Evolutionary conservation across 2,329 filamentous ascomycete genomes (phyloP), one percentile per base, ranked within the genome.

Genomic region (Penicillium rolfsii): DNA sequence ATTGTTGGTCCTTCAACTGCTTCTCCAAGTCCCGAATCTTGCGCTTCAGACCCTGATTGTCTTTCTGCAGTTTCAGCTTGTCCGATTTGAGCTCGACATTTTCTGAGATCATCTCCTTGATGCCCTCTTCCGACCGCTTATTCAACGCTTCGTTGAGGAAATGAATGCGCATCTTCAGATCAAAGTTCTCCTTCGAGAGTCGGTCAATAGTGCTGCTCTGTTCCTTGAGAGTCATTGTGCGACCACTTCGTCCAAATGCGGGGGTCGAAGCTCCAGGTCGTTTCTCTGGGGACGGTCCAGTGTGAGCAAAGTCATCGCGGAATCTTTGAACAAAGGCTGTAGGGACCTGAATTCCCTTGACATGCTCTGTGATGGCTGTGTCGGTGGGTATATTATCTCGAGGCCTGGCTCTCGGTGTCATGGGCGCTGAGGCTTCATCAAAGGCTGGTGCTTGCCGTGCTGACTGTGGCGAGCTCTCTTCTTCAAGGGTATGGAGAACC

Each of bases 21-120:
- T 91, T 91, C 77, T 98, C 93, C 50, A 98, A 79, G 69, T 97
- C 93, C 70, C 93, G 91, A 60, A 96, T 84, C 66, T 90, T 89
- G 63, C 90, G 88, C 24, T 92, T 88, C 58, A 98, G 77, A 22
- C 88, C 83, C 74, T 96, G 95, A 73, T 92, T 95, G 71, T 99
- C 95, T 65, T 96, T 91, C 76, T 96, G 92, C 60, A 95, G 84
- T 38, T 95, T 91, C 3, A 94, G 88, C 48, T 97, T 86, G 62
- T 91, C 91, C 0, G 94, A 97, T 77, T 96, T 95, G 52, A 98
- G 84, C 74, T 97, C 93, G 4, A 98, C 94, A 70, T 97, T 99
- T 77, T 97, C 94, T 48, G 92, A 93, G 70, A 98, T 96, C 89
- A 97, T 96, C 75, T 97, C 94, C 79, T 96, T 96, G 74, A 99